phyloP scores from a whole-genome alignment of 768 basidiomycete genomes.

The Russula foetens region DNA sequence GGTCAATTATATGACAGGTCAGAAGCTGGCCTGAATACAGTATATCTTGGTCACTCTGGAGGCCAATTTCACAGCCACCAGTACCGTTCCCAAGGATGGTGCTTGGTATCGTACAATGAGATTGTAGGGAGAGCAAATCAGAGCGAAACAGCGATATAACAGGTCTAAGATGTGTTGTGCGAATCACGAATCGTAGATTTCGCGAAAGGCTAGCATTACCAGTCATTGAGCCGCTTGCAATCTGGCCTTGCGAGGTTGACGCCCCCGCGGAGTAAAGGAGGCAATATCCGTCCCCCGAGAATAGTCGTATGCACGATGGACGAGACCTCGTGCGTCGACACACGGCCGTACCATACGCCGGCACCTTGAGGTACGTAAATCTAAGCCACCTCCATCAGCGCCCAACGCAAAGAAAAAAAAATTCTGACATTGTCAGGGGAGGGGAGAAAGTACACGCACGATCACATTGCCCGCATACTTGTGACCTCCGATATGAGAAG shows the following conservation, averaged over 20 bases:
- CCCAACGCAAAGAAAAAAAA: no score
- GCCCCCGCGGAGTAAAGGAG: slow-evolving; percentile 80
- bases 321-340: slow-evolving; percentile 82
- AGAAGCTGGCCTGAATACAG: no score
- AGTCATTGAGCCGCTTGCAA: slow-evolving; percentile 59
- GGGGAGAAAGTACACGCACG: slow-evolving; percentile 52
- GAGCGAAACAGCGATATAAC: no score
- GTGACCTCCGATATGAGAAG: slow-evolving; percentile 91
- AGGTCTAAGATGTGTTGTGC: no score
- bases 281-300: slow-evolving; percentile 73
- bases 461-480: slow-evolving; percentile 88
- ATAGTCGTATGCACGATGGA: slow-evolving; percentile 85
- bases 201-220: slow-evolving; percentile 41
- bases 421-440: neutral
- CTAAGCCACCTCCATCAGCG: slow-evolving; percentile 30
- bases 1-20: no score
- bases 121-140: no score
- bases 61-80: no score
- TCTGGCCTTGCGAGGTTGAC: slow-evolving; percentile 69
- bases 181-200: no score
- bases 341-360: slow-evolving; percentile 90
- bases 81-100: no score
- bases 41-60: no score
- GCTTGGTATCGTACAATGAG: neutral
- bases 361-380: slow-evolving; percentile 84